Evolutionary conservation across 805 yeast genomes (phyloP).

Genomic region (Lachancea thermotolerans): DNA sequence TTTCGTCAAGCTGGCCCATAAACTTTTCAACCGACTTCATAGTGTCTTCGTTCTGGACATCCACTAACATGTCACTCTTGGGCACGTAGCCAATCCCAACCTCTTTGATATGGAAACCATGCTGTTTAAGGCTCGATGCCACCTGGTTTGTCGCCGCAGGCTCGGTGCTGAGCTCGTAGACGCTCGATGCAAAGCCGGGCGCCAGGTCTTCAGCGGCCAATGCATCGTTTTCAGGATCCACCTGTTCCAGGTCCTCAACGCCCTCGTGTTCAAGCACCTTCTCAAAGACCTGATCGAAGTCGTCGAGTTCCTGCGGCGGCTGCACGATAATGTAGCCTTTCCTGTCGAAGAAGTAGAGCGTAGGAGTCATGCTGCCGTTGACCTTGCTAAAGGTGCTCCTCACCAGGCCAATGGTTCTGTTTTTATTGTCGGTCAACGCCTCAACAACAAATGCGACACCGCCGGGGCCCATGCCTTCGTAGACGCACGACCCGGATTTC

Average conservation of each 20-base stretch:
- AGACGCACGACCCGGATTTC: constrained; percentile 49
- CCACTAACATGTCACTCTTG: constrained; percentile 51
- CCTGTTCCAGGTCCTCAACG: constrained; percentile 68
- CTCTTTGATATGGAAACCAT: constrained; percentile 53
- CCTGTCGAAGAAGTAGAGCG: constrained; percentile 67
- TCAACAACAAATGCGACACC: constrained; percentile 83
- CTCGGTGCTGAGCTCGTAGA: constrained; percentile 53
- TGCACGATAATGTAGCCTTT: constrained; percentile 65
- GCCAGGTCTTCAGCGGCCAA: constrained; percentile 11
- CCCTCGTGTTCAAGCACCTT: constrained; percentile 63
- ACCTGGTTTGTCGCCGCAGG: constrained; percentile 56
- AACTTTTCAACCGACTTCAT: constrained; percentile 51
- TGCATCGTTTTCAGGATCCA: constrained; percentile 26
- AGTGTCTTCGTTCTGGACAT: constrained; percentile 47
- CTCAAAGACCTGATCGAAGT: constrained; percentile 67
- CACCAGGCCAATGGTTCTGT: constrained; percentile 69
- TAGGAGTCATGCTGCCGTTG: constrained; percentile 68
- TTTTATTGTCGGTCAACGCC: constrained; percentile 83
- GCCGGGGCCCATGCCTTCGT: constrained; percentile 91
- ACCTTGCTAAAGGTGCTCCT: constrained; percentile 67
- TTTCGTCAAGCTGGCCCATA: constrained; percentile 54
- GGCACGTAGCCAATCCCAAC: constrained; percentile 65
- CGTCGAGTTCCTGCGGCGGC: constrained; percentile 29
- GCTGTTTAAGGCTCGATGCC: constrained; percentile 48
- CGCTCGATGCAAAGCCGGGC: constrained; percentile 15